Percentiles rank a stretch among this genome's conserved stretches.
Evolutionary conservation across 306 rosid species (phyloP).

Genomic region (Fragaria ananassa): DNA sequence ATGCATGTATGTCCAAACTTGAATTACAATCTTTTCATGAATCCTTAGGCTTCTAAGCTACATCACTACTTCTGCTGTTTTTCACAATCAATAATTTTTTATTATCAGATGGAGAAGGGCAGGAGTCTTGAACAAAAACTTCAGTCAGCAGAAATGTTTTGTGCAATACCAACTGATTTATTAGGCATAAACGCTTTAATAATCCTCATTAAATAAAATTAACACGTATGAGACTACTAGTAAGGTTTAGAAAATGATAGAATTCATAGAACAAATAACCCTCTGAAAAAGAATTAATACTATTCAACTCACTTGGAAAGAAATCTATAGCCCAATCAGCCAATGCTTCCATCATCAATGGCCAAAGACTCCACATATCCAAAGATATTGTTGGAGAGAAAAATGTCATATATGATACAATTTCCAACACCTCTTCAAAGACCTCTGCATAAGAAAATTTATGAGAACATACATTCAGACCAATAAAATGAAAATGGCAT

Average conservation of each 20-base stretch:
- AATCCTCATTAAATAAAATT: background rate
- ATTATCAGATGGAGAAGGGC: background rate
- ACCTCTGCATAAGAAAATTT: slow-evolving; percentile 64
- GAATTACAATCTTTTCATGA: background rate
- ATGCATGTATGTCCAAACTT: background rate
- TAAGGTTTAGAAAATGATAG: background rate
- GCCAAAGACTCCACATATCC: slow-evolving; percentile 99
- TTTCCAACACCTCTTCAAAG: slow-evolving; percentile 96
- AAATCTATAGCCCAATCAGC: slow-evolving; percentile 93
- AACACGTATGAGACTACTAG: background rate
- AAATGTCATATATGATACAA: slow-evolving; percentile 91
- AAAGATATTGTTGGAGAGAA: slow-evolving; percentile 86
- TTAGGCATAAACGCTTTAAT: background rate
- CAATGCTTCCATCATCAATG: slow-evolving; percentile 90
- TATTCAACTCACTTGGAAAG: slow-evolving; percentile 64
- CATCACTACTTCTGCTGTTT: too few relatives aligned
- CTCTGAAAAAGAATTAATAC: background rate
- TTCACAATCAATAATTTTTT: background rate
- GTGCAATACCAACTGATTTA: background rate
- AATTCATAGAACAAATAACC: background rate
- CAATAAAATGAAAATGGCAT: background rate
- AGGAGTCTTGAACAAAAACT: background rate
- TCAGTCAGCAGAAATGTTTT: background rate
- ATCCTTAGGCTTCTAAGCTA: background rate
- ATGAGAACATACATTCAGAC: background rate